Evolutionary conservation across 208 protist species (phyloP).

Genomic region (Leishmania aethiopica): DNA sequence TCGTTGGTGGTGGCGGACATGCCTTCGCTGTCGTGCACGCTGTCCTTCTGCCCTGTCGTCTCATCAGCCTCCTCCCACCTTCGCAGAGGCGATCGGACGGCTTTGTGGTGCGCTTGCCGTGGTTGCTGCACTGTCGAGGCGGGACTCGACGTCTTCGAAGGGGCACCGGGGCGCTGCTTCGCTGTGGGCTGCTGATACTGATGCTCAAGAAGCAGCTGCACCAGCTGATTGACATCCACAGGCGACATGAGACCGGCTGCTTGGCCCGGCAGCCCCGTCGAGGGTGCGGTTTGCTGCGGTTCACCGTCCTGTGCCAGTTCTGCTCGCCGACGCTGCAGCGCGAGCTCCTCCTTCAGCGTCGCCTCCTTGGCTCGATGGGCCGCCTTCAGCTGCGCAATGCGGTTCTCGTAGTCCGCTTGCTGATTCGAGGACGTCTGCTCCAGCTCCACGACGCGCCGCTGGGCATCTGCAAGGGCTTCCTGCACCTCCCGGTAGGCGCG

Average conservation of each 20-base stretch:
- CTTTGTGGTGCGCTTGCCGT: background rate
- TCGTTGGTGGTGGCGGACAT: background rate
- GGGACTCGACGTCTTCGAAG: background rate
- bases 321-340: constrained; percentile 15
- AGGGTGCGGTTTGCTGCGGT: background rate
- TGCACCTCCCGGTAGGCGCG: constrained; percentile 23
- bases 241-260: background rate
- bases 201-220: background rate
- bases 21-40: background rate
- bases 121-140: background rate
- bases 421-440: constrained; percentile 17
- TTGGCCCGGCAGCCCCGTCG: background rate
- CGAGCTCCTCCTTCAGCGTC: constrained; percentile 33
- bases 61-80: background rate
- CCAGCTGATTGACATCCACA: constrained; percentile 1
- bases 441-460: constrained; percentile 28
- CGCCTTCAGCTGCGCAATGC: constrained; percentile 32
- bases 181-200: background rate
- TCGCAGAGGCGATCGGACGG: background rate
- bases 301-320: background rate
- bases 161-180: background rate
- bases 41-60: background rate
- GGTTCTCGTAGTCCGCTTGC: constrained; percentile 20
- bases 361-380: constrained; percentile 29
- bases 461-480: constrained; percentile 27